Evolutionary conservation across 257 asterid species (phyloP).

Genomic region (Solanum sejunctum): DNA sequence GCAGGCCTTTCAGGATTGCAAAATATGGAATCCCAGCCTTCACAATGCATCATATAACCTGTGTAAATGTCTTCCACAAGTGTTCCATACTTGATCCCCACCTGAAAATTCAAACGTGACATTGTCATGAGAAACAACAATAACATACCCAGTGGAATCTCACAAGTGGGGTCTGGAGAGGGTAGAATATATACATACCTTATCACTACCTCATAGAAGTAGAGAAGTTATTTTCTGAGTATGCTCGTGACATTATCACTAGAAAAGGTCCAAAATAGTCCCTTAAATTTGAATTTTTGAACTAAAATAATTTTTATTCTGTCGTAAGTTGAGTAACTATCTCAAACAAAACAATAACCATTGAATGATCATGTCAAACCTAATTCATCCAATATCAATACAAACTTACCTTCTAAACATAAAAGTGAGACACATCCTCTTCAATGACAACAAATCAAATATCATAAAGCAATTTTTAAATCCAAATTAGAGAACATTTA

Average conservation of each 20-base stretch:
- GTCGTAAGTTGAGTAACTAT: background rate
- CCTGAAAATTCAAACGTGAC: background rate
- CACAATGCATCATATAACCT: conserved; percentile 13
- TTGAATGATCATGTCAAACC: too few species aligned
- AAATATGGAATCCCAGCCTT: conserved; percentile 20
- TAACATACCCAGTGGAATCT: background rate
- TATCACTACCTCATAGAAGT: too few species aligned
- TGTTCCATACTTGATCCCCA: conserved; percentile 20
- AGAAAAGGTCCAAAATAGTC: background rate
- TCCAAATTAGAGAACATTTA: background rate
- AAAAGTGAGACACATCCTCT: too few species aligned
- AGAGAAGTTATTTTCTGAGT: too few species aligned
- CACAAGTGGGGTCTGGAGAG: too few species aligned
- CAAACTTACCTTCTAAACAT: too few species aligned
- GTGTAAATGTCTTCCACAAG: conserved; percentile 25
- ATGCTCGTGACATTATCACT: too few species aligned
- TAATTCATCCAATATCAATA: too few species aligned
- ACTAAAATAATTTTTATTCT: background rate
- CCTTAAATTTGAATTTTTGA: background rate
- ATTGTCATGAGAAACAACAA: background rate
- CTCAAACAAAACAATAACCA: background rate
- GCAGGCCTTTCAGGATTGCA: conserved; percentile 14
- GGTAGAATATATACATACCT: too few species aligned
- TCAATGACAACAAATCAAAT: too few species aligned
- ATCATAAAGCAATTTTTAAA: background rate